Percentiles rank a stretch among this genome's conserved stretches.
Evolutionary conservation across 257 asterid species (phyloP).

Genomic region (Lantana camara): DNA sequence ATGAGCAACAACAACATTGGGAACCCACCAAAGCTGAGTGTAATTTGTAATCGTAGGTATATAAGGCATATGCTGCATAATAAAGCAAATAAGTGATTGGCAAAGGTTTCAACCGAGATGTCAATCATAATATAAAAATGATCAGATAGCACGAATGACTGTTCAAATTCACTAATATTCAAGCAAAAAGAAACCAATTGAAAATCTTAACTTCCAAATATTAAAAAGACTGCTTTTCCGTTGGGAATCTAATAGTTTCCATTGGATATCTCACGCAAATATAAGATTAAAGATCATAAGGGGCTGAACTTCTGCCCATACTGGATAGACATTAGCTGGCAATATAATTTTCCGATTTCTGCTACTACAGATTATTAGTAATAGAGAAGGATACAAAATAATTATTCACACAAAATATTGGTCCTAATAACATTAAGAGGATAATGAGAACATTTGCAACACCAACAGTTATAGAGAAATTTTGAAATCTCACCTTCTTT

Average conservation of each 20-base stretch:
- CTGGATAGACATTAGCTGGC: constrained; percentile 14
- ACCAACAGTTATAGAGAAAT: constrained; percentile 14
- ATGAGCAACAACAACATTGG: constrained; percentile 95
- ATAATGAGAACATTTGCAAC: constrained; percentile 3
- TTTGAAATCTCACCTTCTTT: constrained; percentile 60
- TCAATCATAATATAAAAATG: constrained; percentile 4
- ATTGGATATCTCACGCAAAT: neutral
- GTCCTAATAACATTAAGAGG: constrained; percentile 8
- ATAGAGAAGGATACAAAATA: neutral
- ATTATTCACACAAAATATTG: neutral
- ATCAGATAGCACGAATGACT: neutral
- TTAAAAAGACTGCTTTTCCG: neutral
- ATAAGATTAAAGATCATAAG: neutral
- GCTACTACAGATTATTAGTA: neutral
- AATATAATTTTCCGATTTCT: neutral
- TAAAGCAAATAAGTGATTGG: constrained; percentile 22
- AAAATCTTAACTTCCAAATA: neutral
- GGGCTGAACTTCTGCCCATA: neutral
- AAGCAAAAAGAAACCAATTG: neutral
- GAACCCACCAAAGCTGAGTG: constrained; percentile 99
- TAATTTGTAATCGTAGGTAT: constrained; percentile 94
- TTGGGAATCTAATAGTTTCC: neutral
- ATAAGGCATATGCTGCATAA: constrained; percentile 71
- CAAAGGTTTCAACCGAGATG: constrained; percentile 21
- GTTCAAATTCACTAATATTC: neutral